phyloP scores from a whole-genome alignment of 2,329 filamentous ascomycete genomes.

The Lachnellula occidentalis region DNA sequence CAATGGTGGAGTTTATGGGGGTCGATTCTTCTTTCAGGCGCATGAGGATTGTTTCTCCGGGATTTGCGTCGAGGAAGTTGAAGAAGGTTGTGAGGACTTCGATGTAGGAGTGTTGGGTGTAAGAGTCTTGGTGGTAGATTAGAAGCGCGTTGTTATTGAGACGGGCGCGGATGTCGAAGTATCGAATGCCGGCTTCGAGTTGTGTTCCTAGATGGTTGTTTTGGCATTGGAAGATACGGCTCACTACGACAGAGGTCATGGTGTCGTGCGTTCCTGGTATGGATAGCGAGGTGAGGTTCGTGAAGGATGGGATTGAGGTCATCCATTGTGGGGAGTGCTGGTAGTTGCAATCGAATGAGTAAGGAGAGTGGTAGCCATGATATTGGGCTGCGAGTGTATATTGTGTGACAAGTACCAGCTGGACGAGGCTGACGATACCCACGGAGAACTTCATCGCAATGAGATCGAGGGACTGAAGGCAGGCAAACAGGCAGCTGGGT shows the following conservation, averaged over 20 bases:
- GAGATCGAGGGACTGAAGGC: no score
- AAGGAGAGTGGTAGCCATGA: slow-evolving; percentile 32
- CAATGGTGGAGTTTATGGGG: slow-evolving; percentile 29
- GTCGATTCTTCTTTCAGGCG: slow-evolving; percentile 44
- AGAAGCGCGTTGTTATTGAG: slow-evolving; percentile 37
- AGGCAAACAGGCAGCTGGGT: no score
- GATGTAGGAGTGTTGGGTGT: slow-evolving; percentile 41
- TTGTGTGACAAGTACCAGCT: neutral
- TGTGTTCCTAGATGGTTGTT: slow-evolving; percentile 41
- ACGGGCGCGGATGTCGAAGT: slow-evolving; percentile 45
- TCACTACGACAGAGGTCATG: no score
- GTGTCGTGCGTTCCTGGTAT: slow-evolving; percentile 36
- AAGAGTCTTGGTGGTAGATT: slow-evolving; percentile 43
- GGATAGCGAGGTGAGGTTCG: slow-evolving; percentile 39
- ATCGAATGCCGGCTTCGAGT: slow-evolving; percentile 42
- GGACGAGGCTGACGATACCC: slow-evolving; percentile 1
- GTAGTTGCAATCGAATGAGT: slow-evolving; percentile 39
- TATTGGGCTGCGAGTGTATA: slow-evolving; percentile 16
- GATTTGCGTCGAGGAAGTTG: slow-evolving; percentile 41
- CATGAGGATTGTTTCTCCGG: slow-evolving; percentile 44
- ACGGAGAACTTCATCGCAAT: neutral
- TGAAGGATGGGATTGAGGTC: slow-evolving; percentile 37
- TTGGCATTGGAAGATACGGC: slow-evolving; percentile 37
- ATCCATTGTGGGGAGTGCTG: slow-evolving; percentile 38
- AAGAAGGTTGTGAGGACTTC: slow-evolving; percentile 41